Conservation (phyloP, 306 rosid species). For the Rosa chinensis region DNA sequence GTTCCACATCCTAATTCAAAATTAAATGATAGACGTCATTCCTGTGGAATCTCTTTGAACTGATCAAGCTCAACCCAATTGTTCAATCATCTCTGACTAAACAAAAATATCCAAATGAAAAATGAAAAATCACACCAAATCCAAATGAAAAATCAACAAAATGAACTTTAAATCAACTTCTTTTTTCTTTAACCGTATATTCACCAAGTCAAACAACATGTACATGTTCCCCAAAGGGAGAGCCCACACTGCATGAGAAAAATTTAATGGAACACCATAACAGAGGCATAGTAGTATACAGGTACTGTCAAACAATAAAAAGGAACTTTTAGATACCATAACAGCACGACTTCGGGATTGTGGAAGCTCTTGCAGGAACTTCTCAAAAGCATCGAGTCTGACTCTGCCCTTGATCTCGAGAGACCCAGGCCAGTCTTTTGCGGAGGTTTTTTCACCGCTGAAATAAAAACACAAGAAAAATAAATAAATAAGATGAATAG, state of each 20-base stretch:
- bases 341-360: constrained; percentile 88
- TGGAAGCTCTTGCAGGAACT: constrained; percentile 89
- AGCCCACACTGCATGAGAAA: neutral
- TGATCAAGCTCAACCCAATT: neutral
- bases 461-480: constrained; percentile 30
- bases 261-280: neutral
- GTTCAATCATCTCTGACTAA: neutral
- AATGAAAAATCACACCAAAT: neutral
- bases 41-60: neutral
- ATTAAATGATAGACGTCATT: neutral
- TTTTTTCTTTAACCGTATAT: neutral
- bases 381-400: constrained; percentile 84
- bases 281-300: constrained; percentile 18
- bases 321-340: constrained; percentile 75
- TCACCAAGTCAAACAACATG: neutral
- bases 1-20: neutral
- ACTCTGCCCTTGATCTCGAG: constrained; percentile 98
- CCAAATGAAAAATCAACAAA: neutral
- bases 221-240: constrained; percentile 1
- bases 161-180: neutral
- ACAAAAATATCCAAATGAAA: neutral
- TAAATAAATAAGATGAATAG: constrained; percentile 10
- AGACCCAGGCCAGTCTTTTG: constrained; percentile 77
- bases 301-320: constrained; percentile 38
- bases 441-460: constrained; percentile 82